Evolutionary conservation across 129 eudicot species (phyloP).

Genomic region (Cynara cardunculus): DNA sequence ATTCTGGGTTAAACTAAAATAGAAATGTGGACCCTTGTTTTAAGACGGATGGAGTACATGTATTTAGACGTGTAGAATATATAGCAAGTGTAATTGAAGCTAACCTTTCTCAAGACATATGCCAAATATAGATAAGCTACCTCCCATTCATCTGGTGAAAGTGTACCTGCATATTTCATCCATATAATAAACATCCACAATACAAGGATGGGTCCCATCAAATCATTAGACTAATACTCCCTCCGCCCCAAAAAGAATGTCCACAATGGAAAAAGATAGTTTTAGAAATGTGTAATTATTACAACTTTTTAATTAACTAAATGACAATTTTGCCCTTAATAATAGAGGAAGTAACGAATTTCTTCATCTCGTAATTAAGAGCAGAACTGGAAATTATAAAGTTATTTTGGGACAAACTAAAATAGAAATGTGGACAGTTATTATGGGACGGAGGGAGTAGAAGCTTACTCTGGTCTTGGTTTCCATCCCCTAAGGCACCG

Average conservation of each 20-base stretch:
- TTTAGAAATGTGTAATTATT: not conserved
- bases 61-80: not conserved
- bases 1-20: no score
- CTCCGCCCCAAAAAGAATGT: not conserved
- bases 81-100: not conserved
- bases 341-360: not conserved
- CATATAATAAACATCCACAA: not conserved
- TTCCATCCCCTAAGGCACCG: constrained; percentile 97
- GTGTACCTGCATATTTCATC: constrained; percentile 50
- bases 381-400: not conserved
- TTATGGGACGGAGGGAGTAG: not conserved
- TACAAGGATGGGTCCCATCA: not conserved
- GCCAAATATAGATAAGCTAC: constrained; percentile 89
- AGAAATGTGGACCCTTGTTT: not conserved
- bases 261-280: not conserved
- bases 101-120: constrained; percentile 89
- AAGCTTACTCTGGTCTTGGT: constrained; percentile 76
- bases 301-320: not conserved
- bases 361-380: not conserved
- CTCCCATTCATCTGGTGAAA: constrained; percentile 97
- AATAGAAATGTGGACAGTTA: not conserved
- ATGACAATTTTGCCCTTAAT: no score
- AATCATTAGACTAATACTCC: not conserved
- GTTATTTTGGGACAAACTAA: not conserved
- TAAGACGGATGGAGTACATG: not conserved